phyloP scores from a whole-genome alignment of 2,329 filamentous ascomycete genomes.

The Exserohilum turcica region DNA sequence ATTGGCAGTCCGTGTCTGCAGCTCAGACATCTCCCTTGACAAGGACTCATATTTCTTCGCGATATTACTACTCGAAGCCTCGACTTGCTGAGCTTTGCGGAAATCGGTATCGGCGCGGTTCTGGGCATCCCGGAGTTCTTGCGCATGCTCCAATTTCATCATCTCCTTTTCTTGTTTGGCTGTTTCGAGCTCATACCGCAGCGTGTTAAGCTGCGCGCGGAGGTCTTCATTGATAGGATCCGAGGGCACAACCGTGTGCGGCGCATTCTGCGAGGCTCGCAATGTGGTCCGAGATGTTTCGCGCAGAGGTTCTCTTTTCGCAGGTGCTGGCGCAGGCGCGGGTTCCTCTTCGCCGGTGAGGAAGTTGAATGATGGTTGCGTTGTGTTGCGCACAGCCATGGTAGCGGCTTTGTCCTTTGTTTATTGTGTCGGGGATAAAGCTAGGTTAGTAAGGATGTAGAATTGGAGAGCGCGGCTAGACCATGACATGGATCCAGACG shows the following conservation, averaged over 20 bases:
- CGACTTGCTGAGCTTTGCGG: conserved; percentile 66
- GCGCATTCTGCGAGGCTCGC: conserved; percentile 50
- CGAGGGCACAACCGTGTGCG: conserved; percentile 45
- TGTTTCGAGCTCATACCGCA: conserved; percentile 86
- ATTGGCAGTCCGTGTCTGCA: conserved; percentile 59
- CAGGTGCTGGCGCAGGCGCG: conserved; percentile 35
- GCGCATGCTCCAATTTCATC: conserved; percentile 75
- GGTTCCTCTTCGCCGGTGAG: conserved; percentile 51
- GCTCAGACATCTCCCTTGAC: conserved; percentile 60
- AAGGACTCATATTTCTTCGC: conserved; percentile 61
- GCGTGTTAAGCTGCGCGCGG: conserved; percentile 84
- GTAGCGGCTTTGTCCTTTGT: conserved; percentile 24
- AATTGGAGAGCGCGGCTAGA: background rate
- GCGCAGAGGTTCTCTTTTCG: conserved; percentile 46
- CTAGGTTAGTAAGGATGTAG: background rate
- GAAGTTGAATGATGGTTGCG: conserved; percentile 56
- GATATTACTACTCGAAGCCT: conserved; percentile 57
- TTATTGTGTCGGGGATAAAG: background rate
- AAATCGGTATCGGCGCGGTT: conserved; percentile 85
- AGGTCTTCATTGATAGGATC: conserved; percentile 71
- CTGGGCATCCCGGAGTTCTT: conserved; percentile 80
- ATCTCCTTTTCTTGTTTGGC: conserved; percentile 88
- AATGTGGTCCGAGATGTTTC: conserved; percentile 50
- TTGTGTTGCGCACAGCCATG: conserved; percentile 42
- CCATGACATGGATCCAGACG: background rate